phyloP scores from a whole-genome alignment of 148 eudicot species.

The Persicaria tinctoria region DNA sequence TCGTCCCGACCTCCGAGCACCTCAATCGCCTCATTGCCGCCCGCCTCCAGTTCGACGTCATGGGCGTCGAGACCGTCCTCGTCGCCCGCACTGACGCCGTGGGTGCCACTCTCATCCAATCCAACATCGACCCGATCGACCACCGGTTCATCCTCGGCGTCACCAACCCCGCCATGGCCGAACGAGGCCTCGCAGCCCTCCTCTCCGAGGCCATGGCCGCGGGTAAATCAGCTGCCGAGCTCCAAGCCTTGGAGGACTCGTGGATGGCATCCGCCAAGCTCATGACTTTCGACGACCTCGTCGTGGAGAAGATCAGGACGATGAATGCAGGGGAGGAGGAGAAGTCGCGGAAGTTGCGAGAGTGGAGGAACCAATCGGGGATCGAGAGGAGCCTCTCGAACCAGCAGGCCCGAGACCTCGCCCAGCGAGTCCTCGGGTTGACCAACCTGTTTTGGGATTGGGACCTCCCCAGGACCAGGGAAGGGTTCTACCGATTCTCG shows the following conservation, averaged over 20 bases:
- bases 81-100: conserved; percentile 76
- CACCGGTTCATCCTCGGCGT: conserved; percentile 70
- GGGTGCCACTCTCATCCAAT: conserved; percentile 56
- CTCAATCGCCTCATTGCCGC: conserved; percentile 69
- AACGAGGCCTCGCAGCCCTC: conserved; percentile 42
- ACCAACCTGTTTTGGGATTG: conserved; percentile 63
- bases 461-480: conserved; percentile 75
- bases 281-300: conserved; percentile 61
- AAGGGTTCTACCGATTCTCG: conserved; percentile 67
- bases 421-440: conserved; percentile 35
- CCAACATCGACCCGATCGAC: conserved; percentile 60
- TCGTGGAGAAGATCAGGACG: conserved; percentile 33
- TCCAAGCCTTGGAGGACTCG: conserved; percentile 56
- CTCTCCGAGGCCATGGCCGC: conserved; percentile 43
- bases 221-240: conserved; percentile 50
- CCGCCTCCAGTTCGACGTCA: conserved; percentile 63
- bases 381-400: conserved; percentile 48
- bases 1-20: conserved; percentile 58
- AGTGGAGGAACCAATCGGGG: conserved; percentile 51
- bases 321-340: conserved; percentile 40
- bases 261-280: conserved; percentile 46
- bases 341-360: conserved; percentile 40
- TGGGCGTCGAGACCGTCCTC: conserved; percentile 67
- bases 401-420: conserved; percentile 42
- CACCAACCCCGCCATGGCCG: conserved; percentile 41